A percentile compares a stretch with the other conserved stretches of the same genome.
Conservation (phyloP, 305 asterid genomes). For the Solanum hybrid region DNA sequence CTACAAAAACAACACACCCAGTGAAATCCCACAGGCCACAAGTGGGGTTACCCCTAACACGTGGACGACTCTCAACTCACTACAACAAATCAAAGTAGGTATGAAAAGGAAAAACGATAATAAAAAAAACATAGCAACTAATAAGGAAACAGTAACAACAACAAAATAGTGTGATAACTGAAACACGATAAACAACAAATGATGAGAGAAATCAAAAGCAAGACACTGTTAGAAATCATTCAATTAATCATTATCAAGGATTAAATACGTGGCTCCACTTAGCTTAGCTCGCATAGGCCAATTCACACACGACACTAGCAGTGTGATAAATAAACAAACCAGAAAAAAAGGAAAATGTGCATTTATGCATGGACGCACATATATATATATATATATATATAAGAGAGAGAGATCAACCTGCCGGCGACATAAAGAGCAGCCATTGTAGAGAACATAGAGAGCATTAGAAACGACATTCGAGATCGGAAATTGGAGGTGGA, state of each 20-base stretch:
- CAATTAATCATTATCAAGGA: background rate
- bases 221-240: background rate
- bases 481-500: conserved; percentile 36
- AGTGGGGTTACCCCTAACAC: background rate
- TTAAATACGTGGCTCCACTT: background rate
- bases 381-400: background rate
- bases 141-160: background rate
- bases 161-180: background rate
- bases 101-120: background rate
- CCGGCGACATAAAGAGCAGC: conserved; percentile 67
- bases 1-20: background rate
- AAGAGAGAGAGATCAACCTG: conserved; percentile 21
- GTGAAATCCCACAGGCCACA: background rate
- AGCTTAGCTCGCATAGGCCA: background rate
- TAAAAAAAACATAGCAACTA: background rate
- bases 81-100: background rate
- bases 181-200: background rate
- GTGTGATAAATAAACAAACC: background rate
- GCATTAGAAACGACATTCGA: conserved; percentile 50
- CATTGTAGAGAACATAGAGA: conserved; percentile 77
- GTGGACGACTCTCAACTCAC: background rate
- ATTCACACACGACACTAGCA: background rate
- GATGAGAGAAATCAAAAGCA: background rate
- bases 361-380: background rate
- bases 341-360: background rate